A percentile compares a stretch with the other conserved stretches of the same genome.
Conservation (phyloP, 2,329 filamentous ascomycete species). For the Ophiostoma tasmaniense region DNA sequence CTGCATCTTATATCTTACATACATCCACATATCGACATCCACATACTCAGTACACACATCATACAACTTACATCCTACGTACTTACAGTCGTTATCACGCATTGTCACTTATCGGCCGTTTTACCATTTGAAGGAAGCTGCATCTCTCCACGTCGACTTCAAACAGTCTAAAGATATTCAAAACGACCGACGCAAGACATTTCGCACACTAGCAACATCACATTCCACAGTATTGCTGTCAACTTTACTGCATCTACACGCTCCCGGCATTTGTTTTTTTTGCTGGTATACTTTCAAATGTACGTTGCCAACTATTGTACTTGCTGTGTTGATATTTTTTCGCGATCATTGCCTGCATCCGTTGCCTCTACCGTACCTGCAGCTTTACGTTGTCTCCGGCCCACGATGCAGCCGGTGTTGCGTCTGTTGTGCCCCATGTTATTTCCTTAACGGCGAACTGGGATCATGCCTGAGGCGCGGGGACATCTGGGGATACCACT, state of each 20-base stretch:
- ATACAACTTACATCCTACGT: neutral
- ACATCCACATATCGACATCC: slow-evolving; percentile 9
- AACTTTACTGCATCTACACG: neutral
- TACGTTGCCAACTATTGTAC: neutral
- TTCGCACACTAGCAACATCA: neutral
- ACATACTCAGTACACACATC: neutral
- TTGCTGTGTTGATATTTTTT: neutral
- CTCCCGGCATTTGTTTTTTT: neutral
- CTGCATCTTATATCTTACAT: slow-evolving; percentile 9
- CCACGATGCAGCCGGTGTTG: slow-evolving; percentile 20
- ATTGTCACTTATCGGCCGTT: neutral
- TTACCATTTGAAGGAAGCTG: neutral
- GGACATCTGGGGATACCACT: slow-evolving; percentile 6
- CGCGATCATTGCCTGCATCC: neutral
- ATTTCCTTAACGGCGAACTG: slow-evolving; percentile 18
- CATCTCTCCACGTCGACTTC: neutral
- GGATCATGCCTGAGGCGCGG: slow-evolving; percentile 8
- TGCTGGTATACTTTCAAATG: neutral
- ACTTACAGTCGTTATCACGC: neutral
- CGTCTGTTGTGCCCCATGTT: slow-evolving; percentile 25
- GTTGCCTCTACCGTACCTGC: neutral
- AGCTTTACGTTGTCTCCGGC: neutral
- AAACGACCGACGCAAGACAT: neutral
- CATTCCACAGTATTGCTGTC: neutral
- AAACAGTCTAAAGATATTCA: neutral